Evolutionary conservation across 257 asterid species (phyloP), one percentile per base, ranked within the genome.

Genomic region (Paraleonurus japonicus): DNA sequence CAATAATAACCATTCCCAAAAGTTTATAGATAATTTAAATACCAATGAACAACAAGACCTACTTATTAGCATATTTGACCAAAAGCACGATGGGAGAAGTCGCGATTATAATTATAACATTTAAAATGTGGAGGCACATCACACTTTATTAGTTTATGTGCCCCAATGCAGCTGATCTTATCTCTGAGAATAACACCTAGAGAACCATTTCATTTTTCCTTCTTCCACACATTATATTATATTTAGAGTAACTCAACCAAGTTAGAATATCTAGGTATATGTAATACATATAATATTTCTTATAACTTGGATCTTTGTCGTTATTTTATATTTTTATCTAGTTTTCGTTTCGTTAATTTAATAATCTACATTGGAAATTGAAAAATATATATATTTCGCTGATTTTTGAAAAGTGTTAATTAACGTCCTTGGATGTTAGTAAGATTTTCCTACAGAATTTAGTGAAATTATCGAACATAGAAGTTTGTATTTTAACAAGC

Each of bases 151-250:
- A 47, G 54, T 47, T 47, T 73, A 64, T 70, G 16, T 7, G 8
- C 11, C 73, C 82, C 85, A 54, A 81, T 66, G 85, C 76, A 69
- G 17, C 41, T 64, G 24, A 45, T 67, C 61, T 64, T 53, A 47
- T 71, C 68, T 82, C 81, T 78, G 77, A 71, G 80, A 71, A 72
- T 78, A 81, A 81, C 82, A 78, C 85, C 85, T 81, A 78, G 85
- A 81, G 85, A 75, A 70, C 50, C 74, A 51, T 51, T 54, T 54
- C 23, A 57, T 27, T 39, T 65, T 39, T 22, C 27, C n/a, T 11
- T 32, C 5, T 43, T 73, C 59, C 27, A 51, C 59, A 19, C 5
- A 19, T 51, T 6, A 19, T 51, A 17, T 1, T 54, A 32, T 16
- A 32, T 6, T 43, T 73, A 51, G 57, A 76, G 20, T 2, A n/a